Conservation (phyloP, 306 rosid species). For the Cucurbita maxima region DNA sequence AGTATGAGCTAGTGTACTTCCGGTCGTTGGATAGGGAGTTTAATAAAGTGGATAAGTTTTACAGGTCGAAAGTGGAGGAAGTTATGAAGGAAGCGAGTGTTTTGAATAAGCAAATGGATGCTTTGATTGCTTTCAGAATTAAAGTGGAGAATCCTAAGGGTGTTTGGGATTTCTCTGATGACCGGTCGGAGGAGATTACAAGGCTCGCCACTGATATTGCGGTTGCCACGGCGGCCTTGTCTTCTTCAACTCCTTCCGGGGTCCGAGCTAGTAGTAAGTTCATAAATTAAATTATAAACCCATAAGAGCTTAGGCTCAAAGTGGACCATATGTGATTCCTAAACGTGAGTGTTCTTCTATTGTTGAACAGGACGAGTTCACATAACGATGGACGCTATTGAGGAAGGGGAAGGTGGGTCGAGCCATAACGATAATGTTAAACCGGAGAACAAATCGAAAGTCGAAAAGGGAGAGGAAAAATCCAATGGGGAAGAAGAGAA, state of each 20-base stretch:
- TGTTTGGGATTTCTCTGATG: background rate
- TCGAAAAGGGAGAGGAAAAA: background rate
- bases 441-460: background rate
- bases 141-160: conserved; percentile 46
- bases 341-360: background rate
- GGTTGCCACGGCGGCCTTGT: background rate
- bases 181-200: background rate
- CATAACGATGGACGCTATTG: conserved; percentile 27
- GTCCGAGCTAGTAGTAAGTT: background rate
- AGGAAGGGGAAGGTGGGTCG: conserved; percentile 18
- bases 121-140: conserved; percentile 47
- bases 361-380: conserved; percentile 22
- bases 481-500: conserved; percentile 6
- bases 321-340: too few relatives aligned
- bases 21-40: conserved; percentile 40
- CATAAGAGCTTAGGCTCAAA: too few relatives aligned
- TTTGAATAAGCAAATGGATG: conserved; percentile 57
- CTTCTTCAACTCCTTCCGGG: conserved; percentile 1
- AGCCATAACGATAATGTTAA: conserved; percentile 9
- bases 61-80: conserved; percentile 32
- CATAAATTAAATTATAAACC: too few relatives aligned
- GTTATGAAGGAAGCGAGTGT: conserved; percentile 44
- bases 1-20: conserved; percentile 41
- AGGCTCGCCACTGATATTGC: background rate
- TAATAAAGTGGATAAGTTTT: conserved; percentile 48